Evolutionary conservation across 148 eudicot species (phyloP), one percentile per base, ranked within the genome.

Genomic region (Suaeda aralocaspica): DNA sequence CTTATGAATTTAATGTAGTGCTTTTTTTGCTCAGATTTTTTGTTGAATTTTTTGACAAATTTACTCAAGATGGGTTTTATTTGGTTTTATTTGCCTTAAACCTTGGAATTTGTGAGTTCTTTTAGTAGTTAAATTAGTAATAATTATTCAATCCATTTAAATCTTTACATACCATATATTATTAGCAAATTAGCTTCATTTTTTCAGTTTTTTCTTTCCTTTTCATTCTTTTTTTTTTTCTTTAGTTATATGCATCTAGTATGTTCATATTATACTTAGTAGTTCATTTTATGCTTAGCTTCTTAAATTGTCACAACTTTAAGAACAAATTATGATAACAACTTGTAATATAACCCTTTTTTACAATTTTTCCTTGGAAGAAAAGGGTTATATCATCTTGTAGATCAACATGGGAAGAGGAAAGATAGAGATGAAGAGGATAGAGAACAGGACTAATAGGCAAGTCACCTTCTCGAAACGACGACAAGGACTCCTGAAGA

Each of bases 381-480:
- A 70, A 57, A 24, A 70, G 22, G 9, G 26, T 11, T 4, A 21
- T 6, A 18, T 29, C 6, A 41, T 16, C 51, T 16, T n/a, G 3
- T 28, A 26, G 7, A 66, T 44, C n/a, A 33, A 56, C 26, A 92
- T 92, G 97, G 97, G 92, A 53, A 83, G 97, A 65, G 96, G 97
- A 44, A 91, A 85, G 81, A 85, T 87, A 31, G 91, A 86, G 66
- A 78, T 91, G 71, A 88, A 82, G 89, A 79, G 78, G 78, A 91
- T 91, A 10, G 97, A 91, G 71, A 91, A 91, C 79, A 80, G 79
- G 22, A 91, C 97, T 0, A 88, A 89, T 71, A 85, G 97, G 70
- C 97, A 91, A 71, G 97, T 91, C 21, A 88, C 97, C 1, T 91
- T 88, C 63, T 91, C 97, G 22, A 90, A 91, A 73, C 70, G 96